Base-by-base conservation (phyloP, 441 rosid genomes). In the Pelargonium fulgidum region DNA sequence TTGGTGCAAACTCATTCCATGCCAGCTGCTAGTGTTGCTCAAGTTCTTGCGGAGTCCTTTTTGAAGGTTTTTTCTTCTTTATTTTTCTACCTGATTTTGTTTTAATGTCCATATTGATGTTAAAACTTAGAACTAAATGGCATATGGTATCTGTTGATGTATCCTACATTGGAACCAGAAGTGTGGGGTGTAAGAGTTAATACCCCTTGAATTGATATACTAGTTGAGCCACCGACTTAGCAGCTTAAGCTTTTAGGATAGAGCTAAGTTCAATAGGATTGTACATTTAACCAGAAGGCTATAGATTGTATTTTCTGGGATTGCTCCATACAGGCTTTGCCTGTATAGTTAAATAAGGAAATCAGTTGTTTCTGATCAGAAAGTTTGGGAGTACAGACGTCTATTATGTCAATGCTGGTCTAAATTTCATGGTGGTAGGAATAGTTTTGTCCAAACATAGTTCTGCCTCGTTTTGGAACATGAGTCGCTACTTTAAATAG, bases 31-130 rank as follows among this genome's bases (percentile, higher is more conserved):
- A 85, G 86, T 77, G 83, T 92, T 74, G 96, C 99, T 68, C 96
- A 88, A 77, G 92, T 95, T 82, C 97, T 95, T 70, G 97, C 98
- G n/a, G 98, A 92, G 80, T 92, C 98, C 68, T 95, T 95, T 81
- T 73, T 95, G 52, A 95, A 95, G 93, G 99, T 95, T 71, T 52
- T 74, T 29, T 56, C 70, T 33, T 62, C 47, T 66, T 17, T 33
- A 26, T 63, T 52, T 61, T 64, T 11, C 39, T 3, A 8, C 11
- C 11, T 26, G 20, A 19, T 17, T 17, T 19, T 16, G 20, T 56
- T 11, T 17, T 56, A 56, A 56, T 56, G 62, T 24, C 19, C 62
- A 14, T 19, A 8, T 17, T 56, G 62, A 56, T 56, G 26, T 56
- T 8, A 24, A 17, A 56, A 56, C 11, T 22, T 54, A 54, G 9